Conservation (phyloP, 2,329 filamentous ascomycete genomes). For the Dryadomyces quercivorus region DNA sequence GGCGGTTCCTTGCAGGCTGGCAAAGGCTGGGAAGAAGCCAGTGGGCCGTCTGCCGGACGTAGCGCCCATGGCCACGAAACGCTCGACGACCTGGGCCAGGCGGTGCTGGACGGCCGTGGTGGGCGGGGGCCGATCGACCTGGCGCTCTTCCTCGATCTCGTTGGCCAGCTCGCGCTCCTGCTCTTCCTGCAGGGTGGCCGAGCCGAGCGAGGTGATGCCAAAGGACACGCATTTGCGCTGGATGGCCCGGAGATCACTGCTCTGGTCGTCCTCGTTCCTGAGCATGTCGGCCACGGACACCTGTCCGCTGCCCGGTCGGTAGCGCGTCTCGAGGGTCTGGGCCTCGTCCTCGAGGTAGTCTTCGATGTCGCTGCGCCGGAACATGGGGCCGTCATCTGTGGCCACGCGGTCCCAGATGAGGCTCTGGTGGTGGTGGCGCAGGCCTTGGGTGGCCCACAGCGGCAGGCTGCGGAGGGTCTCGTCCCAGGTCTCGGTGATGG, state of each 20-base stretch:
- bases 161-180: slow-evolving; percentile 57
- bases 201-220: slow-evolving; percentile 19
- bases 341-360: slow-evolving; percentile 41
- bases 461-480: slow-evolving; percentile 37
- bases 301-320: slow-evolving; percentile 23
- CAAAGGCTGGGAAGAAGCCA: background rate
- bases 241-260: slow-evolving; percentile 13
- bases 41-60: slow-evolving; percentile 9
- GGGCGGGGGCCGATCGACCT: slow-evolving; percentile 35
- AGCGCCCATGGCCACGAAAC: slow-evolving; percentile 27
- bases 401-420: slow-evolving; percentile 19
- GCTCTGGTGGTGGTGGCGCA: slow-evolving; percentile 31
- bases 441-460: slow-evolving; percentile 50
- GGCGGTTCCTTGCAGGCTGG: background rate
- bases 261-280: background rate
- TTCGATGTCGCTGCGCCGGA: slow-evolving; percentile 20
- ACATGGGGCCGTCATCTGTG: background rate
- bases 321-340: slow-evolving; percentile 37
- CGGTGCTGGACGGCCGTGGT: slow-evolving; percentile 26
- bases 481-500: slow-evolving; percentile 42
- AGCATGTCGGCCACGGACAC: background rate
- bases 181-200: slow-evolving; percentile 43
- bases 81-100: slow-evolving; percentile 28
- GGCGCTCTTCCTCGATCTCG: slow-evolving; percentile 48
- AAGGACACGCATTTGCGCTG: slow-evolving; percentile 18